A percentile compares a stretch with the other conserved stretches of the same genome.
Evolutionary conservation across 305 asterid species (phyloP).

Genomic region (Rubia occidens): DNA sequence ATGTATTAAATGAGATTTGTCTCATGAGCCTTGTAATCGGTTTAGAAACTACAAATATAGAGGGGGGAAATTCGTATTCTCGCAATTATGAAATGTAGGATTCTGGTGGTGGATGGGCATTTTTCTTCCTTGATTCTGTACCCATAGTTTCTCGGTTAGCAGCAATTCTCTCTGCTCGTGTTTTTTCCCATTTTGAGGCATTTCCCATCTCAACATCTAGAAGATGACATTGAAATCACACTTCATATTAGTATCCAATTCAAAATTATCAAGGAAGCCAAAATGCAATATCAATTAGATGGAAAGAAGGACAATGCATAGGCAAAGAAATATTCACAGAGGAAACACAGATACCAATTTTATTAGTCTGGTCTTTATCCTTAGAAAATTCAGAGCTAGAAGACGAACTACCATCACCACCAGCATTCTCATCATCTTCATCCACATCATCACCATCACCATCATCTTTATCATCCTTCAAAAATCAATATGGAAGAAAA

Average conservation of each 20-base stretch:
- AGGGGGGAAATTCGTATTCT: no score
- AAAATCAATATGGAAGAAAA: slow-evolving; percentile 8
- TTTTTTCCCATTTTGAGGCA: slow-evolving; percentile 76
- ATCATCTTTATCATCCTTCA: slow-evolving; percentile 58
- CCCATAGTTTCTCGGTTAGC: slow-evolving; percentile 21
- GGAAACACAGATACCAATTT: slow-evolving; percentile 21
- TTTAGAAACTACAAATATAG: no score
- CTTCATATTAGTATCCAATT: neutral
- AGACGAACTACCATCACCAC: slow-evolving; percentile 24
- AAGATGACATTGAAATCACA: slow-evolving; percentile 9
- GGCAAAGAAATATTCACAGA: neutral
- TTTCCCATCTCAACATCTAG: slow-evolving; percentile 64
- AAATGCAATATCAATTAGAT: neutral
- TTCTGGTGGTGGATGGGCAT: no score
- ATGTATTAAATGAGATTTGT: no score
- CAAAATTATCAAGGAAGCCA: neutral
- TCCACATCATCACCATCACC: slow-evolving; percentile 19
- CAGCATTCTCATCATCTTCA: slow-evolving; percentile 24
- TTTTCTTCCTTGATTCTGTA: no score
- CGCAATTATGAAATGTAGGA: no score
- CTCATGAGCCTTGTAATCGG: no score
- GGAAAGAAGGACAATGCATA: neutral
- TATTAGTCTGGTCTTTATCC: slow-evolving; percentile 39
- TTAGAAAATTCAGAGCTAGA: slow-evolving; percentile 34
- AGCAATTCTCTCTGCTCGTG: slow-evolving; percentile 58